Percentiles rank a stretch among this genome's conserved stretches.
Evolutionary conservation across 345 rosid species (phyloP).

Genomic region (Schrenkiella parvula): DNA sequence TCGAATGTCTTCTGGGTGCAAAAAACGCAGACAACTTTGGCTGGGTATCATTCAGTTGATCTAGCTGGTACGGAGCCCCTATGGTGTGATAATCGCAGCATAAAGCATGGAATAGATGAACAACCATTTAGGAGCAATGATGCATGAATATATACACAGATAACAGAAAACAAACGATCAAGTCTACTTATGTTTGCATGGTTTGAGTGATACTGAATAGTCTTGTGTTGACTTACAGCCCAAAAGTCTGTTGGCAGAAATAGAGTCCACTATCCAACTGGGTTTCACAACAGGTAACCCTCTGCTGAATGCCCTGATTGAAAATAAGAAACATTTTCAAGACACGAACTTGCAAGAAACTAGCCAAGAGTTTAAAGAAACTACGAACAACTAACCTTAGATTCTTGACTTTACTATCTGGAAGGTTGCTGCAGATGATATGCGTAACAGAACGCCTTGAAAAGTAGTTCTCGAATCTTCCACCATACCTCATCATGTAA

Average conservation of each 20-base stretch:
- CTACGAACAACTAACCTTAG: conserved; percentile 47
- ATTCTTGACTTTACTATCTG: conserved; percentile 81
- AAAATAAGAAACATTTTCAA: conserved; percentile 8
- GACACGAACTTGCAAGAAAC: background rate
- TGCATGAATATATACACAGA: background rate
- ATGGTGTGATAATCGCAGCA: background rate
- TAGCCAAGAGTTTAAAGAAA: background rate
- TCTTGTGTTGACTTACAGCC: conserved; percentile 57
- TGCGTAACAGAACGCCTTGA: conserved; percentile 79
- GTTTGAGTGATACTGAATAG: background rate
- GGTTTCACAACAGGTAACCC: conserved; percentile 98
- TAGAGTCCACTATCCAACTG: conserved; percentile 74
- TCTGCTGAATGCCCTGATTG: conserved; percentile 76
- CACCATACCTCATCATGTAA: conserved; percentile 72
- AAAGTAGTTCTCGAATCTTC: conserved; percentile 80
- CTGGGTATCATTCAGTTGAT: conserved; percentile 75
- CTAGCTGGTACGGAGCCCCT: conserved; percentile 96
- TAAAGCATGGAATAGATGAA: background rate
- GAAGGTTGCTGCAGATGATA: conserved; percentile 89
- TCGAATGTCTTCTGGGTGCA: conserved; percentile 34
- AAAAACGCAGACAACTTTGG: conserved; percentile 85
- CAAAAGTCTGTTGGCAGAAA: conserved; percentile 67
- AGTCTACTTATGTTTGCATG: background rate
- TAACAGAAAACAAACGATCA: background rate
- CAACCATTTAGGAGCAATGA: background rate